phyloP scores from a whole-genome alignment of 1,139 yeast species.

The Fermentozyma sake region DNA sequence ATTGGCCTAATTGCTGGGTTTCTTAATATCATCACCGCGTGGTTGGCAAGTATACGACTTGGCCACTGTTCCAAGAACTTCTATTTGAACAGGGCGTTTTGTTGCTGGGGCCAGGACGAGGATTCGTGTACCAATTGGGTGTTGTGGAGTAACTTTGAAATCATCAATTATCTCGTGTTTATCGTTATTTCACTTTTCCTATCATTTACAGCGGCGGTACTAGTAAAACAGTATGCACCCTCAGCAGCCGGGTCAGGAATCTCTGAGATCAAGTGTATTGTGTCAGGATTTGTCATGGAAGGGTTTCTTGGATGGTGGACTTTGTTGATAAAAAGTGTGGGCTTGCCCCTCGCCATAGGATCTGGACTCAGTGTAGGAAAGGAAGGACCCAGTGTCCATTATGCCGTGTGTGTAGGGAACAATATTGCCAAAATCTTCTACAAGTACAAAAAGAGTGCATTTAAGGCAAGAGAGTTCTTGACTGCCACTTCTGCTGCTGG shows the following conservation, averaged over 20 bases:
- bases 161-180: constrained; percentile 55
- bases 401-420: constrained; percentile 79
- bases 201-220: constrained; percentile 59
- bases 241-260: constrained; percentile 97
- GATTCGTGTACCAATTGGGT: constrained; percentile 53
- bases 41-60: constrained; percentile 71
- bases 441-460: constrained; percentile 41
- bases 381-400: constrained; percentile 85
- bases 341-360: constrained; percentile 82
- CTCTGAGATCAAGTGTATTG: constrained; percentile 92
- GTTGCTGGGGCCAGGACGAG: constrained; percentile 68
- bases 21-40: constrained; percentile 77
- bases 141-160: constrained; percentile 42
- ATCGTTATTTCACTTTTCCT: constrained; percentile 56
- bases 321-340: constrained; percentile 67
- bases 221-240: constrained; percentile 75
- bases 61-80: constrained; percentile 75
- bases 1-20: constrained; percentile 84
- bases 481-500: constrained; percentile 67
- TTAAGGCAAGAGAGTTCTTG: constrained; percentile 51
- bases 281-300: constrained; percentile 80
- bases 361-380: constrained; percentile 79
- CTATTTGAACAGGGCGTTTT: constrained; percentile 69
- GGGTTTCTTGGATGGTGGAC: constrained; percentile 78
- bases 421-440: constrained; percentile 53